Conservation (phyloP, 2,329 filamentous ascomycete genomes). For the Amphichorda felina region DNA sequence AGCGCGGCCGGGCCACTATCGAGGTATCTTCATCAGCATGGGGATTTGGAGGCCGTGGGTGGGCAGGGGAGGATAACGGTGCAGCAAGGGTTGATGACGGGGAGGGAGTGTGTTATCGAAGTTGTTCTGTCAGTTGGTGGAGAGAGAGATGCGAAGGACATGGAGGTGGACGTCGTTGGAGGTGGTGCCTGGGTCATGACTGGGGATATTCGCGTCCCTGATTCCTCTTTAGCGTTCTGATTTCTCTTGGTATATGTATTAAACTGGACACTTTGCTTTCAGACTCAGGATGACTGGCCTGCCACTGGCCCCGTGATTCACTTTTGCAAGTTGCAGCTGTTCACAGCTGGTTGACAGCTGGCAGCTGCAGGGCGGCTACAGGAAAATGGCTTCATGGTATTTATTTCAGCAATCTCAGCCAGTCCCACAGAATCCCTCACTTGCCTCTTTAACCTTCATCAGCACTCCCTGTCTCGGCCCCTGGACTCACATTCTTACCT, state of each 20-base stretch:
- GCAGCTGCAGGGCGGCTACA: no score
- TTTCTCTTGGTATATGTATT: not conserved
- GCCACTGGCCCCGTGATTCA: no score
- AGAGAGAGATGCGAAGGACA: not conserved
- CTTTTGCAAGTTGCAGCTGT: no score
- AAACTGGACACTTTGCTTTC: no score
- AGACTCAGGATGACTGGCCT: no score
- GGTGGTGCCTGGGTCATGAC: not conserved
- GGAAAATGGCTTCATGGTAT: no score
- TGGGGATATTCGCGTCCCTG: not conserved
- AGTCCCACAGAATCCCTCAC: no score
- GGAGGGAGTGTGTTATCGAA: not conserved
- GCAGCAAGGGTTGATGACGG: not conserved
- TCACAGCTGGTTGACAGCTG: no score
- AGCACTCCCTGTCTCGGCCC: no score
- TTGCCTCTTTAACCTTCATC: no score
- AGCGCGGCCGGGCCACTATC: constrained; percentile 10
- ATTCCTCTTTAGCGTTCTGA: not conserved
- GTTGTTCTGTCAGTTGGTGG: not conserved
- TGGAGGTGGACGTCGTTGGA: not conserved
- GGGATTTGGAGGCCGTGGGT: not conserved
- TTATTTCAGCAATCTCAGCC: no score
- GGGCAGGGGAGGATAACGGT: not conserved
- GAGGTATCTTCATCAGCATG: constrained; percentile 6
- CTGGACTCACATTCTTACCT: no score